Evolutionary conservation across 2,329 filamentous ascomycete species (phyloP), one percentile per base, ranked within the genome.

Genomic region (Botryotinia calthae): DNA sequence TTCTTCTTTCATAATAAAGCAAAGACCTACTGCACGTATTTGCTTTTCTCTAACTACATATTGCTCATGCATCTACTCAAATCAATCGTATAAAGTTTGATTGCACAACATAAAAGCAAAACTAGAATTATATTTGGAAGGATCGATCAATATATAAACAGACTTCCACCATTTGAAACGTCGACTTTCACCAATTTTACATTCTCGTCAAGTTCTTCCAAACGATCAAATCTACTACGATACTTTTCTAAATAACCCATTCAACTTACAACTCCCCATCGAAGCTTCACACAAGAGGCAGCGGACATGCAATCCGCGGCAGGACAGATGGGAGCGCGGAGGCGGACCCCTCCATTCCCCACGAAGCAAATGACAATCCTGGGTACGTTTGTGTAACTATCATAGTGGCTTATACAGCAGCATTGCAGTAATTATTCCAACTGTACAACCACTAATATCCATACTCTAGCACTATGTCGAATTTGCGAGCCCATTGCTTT

Each of bases 401-500:
- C 40, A n/a, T 48, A 37, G 62, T 72, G 70, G 42, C 62, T 40
- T 48, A 4, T 20, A 42, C 28, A 46, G 44, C 42, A 25, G 8
- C 28, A 69, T 71, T 37, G n/a, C 76, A 68, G 34, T 31, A 25
- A 25, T n/a, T 4, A 58, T n/a, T 9, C 34, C 34, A 51, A 37
- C 20, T 22, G 46, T 46, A 46, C 31, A 37, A 18, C 44, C 31
- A 48, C 72, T 67, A 14, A 73, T 56, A 28, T 51, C 28, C 42
- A 28, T 58, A 18, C 28, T 40, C 34, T 56, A 97, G 95, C 94
- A 63, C 87, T 97, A 80, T 97, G 95, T 84, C 91, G 96, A 80
- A 95, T 99, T 85, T 98, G 94, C 86, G 96, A 99, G 82, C 96
- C 96, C 70, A 98, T 99, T 82, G 96, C 96, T 9, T 98, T 99